Percentiles rank a stretch among this genome's conserved stretches.
phyloP scores from a whole-genome alignment of 768 basidiomycete genomes.

The Mycena epipterygia region DNA sequence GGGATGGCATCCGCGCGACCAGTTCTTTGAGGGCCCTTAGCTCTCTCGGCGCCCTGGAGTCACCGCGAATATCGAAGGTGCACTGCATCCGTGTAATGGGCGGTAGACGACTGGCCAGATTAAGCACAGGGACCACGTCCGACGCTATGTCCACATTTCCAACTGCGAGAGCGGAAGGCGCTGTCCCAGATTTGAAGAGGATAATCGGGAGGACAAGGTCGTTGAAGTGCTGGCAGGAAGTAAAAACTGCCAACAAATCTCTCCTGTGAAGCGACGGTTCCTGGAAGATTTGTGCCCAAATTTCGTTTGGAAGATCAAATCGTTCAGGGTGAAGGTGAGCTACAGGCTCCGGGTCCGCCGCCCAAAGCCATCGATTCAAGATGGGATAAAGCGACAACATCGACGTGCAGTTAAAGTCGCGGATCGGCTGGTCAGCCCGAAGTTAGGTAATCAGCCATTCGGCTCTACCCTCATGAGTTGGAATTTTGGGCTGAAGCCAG shows the following conservation, averaged over 20 bases:
- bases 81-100: conserved; percentile 6
- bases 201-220: conserved; percentile 21
- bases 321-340: background rate
- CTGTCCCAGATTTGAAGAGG: conserved; percentile 5
- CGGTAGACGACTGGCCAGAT: conserved; percentile 14
- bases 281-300: conserved; percentile 30
- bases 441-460: background rate
- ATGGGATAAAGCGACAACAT: background rate
- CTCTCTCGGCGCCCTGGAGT: conserved; percentile 19
- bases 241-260: conserved; percentile 20
- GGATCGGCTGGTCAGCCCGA: background rate
- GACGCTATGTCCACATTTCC: conserved; percentile 16
- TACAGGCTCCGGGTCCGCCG: background rate
- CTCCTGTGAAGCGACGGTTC: background rate
- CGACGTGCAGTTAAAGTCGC: conserved; percentile 3
- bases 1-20: background rate
- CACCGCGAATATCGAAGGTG: conserved; percentile 23
- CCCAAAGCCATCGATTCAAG: conserved; percentile 21
- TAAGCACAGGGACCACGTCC: conserved; percentile 14
- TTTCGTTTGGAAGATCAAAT: conserved; percentile 21
- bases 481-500: conserved; percentile 37
- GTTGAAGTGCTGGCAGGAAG: conserved; percentile 28
- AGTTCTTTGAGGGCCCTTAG: conserved; percentile 11
- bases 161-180: background rate
- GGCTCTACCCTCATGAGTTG: conserved; percentile 24